These are phyloP conservation scores for Meyerozyma sp. DNA, from an alignment of 1,139 yeast species.

Conservation along the genomic window DNA sequence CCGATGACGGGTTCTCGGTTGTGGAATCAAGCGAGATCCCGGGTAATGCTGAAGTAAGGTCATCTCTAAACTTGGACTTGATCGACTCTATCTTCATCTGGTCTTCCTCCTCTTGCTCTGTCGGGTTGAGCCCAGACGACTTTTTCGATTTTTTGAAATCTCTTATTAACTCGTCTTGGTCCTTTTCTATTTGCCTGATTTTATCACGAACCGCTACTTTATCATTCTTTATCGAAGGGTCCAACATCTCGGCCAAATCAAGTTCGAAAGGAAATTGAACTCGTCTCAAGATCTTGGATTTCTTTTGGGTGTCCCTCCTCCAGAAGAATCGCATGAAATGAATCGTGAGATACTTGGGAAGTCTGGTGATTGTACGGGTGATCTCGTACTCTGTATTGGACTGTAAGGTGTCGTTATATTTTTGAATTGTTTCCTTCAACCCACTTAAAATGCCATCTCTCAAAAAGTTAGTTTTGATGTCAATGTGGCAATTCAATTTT, in stretches of 20 bases:
- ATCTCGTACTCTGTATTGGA: slow-evolving; percentile 68
- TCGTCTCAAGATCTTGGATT: slow-evolving; percentile 87
- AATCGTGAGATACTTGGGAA: slow-evolving; percentile 85
- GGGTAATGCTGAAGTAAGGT: slow-evolving; percentile 36
- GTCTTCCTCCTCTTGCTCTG: slow-evolving; percentile 43
- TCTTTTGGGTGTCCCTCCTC: slow-evolving; percentile 87
- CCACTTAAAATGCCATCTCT: slow-evolving; percentile 80
- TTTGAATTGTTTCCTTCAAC: slow-evolving; percentile 71
- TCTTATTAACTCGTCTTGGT: slow-evolving; percentile 64
- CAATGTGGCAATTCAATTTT: slow-evolving; percentile 86
- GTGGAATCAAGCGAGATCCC: slow-evolving; percentile 26
- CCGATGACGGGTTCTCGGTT: slow-evolving; percentile 82
- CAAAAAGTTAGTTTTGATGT: slow-evolving; percentile 78
- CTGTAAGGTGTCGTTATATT: slow-evolving; percentile 65
- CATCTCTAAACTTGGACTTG: slow-evolving; percentile 40
- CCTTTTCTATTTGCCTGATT: slow-evolving; percentile 72
- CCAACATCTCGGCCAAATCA: slow-evolving; percentile 82
- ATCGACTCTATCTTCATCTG: slow-evolving; percentile 42
- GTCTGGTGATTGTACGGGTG: slow-evolving; percentile 62
- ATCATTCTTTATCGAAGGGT: slow-evolving; percentile 61
- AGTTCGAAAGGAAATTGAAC: slow-evolving; percentile 93
- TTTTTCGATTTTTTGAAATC: slow-evolving; percentile 69
- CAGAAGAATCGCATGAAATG: slow-evolving; percentile 94
- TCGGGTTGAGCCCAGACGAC: slow-evolving; percentile 31
- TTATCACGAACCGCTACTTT: slow-evolving; percentile 74